These are phyloP conservation scores for Claviceps sp. DNA, from an alignment of 2,329 filamentous ascomycete species.

Conservation along the genomic window DNA sequence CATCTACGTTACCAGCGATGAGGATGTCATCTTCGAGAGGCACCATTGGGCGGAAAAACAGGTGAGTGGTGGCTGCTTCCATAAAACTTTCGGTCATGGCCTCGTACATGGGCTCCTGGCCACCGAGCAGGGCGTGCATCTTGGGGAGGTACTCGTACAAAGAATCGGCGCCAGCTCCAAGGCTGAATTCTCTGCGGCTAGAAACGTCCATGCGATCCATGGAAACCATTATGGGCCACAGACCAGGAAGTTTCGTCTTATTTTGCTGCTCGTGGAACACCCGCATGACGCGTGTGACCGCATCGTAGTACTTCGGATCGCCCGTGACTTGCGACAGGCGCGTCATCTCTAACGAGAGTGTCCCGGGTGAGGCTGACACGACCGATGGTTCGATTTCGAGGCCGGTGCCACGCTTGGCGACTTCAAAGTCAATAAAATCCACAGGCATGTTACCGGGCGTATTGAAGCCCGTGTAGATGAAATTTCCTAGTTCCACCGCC, in stretches of 20 bases:
- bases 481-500: constrained; percentile 47
- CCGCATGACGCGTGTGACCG: constrained; percentile 53
- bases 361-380: constrained; percentile 40
- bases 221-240: constrained; percentile 58
- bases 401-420: constrained; percentile 22
- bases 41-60: constrained; percentile 51
- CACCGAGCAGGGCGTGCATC: constrained; percentile 57
- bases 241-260: constrained; percentile 51
- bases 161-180: constrained; percentile 30
- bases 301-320: constrained; percentile 61
- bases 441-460: constrained; percentile 54
- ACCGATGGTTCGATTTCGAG: constrained; percentile 22
- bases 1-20: constrained; percentile 29
- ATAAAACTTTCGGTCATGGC: constrained; percentile 43
- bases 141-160: constrained; percentile 82
- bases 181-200: constrained; percentile 16
- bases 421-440: constrained; percentile 31
- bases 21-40: constrained; percentile 40
- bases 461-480: constrained; percentile 54
- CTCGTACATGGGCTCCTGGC: constrained; percentile 38
- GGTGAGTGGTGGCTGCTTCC: constrained; percentile 38
- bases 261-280: constrained; percentile 52
- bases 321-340: constrained; percentile 60
- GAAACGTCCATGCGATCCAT: constrained; percentile 34
- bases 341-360: constrained; percentile 59